Evolutionary conservation across 768 basidiomycete genomes (phyloP), one percentile per base, ranked within the genome.

Genomic region (Psilocybe cubensis): DNA sequence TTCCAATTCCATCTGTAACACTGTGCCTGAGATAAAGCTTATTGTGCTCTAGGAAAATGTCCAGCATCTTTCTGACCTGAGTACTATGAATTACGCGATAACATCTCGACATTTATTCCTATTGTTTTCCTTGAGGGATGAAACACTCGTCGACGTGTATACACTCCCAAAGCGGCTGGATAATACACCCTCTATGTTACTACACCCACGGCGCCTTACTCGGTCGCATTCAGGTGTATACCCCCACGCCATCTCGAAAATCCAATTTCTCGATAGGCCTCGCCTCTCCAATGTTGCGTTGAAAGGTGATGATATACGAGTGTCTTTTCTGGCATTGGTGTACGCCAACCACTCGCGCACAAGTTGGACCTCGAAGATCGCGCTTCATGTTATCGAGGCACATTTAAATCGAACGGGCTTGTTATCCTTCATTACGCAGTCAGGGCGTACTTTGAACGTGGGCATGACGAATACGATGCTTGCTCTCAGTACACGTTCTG

Each of bases 71-170:
- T 49, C 58, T 24, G 63, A 66, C 52, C 59, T 68, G 4, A 61
- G 50, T 20, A 56, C 54, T 29, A 61, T 66, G 59, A 63, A 61
- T 51, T 66, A 61, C 38, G 57, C 58, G 17, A 65, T 68, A 28
- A 64, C 61, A 18, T 56, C 65, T 3, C 55, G 35, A 24, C 51
- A 59, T 38, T 44, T 68, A 31, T 60, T 66, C 41, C 47, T 64
- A 12, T 41, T 63, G 20, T 63, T 64, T 40, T 58, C 67, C 2
- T n/a, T 58, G 23, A 46, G 59, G 20, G 55, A 53, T 21, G 65
- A 68, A 43, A 68, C 67, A 6, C 54, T 58, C 20, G 58, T 68
- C 41, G 63, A 66, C 17, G 53, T 60, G n/a, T 65, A 65, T 47
- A 44, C 60, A 5, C 61, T 68, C 3, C 67, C 67, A 3, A 48